Base-by-base conservation (phyloP, 1,284 basidiomycete genomes). In the Fomitopsis palustris region DNA sequence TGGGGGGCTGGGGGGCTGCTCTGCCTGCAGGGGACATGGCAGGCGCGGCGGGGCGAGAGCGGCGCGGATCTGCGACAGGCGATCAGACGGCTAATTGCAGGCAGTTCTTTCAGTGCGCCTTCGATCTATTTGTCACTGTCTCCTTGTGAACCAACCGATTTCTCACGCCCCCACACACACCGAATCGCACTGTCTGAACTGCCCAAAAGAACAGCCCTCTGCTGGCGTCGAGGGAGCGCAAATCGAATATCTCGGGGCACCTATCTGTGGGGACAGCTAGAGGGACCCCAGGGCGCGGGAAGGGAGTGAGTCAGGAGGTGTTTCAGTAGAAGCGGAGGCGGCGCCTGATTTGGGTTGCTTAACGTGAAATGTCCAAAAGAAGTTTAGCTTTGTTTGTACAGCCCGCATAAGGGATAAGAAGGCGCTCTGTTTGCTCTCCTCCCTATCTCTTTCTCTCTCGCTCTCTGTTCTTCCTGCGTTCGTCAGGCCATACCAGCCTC, bases 341-440 rank as follows among this genome's bases (percentile, higher is more conserved):
- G 63, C 56, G 53, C 66, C 60, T 42, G 55, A 64, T 64, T 60
- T n/a, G 65, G 65, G 54, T 59, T 42, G 45, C 56, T 59, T 57
- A 63, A 63, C 61, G 60, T 65, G 69, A 65, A 62, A 62, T 61
- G 66, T 64, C 68, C 66, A 67, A 66, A 69, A 69, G 62, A 66
- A 71, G 71, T 72, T 72, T 69, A 70, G 70, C 64, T 61, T 73
- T 75, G 74, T 75, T 75, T 75, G 74, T 72, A 65, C 75, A 73
- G 72, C 74, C 77, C 76, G 79, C 77, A 78, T 79, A 79, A 70
- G 76, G 58, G 77, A 80, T 81, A 81, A 81, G 79, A 80, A 74
- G 72, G 71, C 69, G 71, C 61, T 62, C 64, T 62, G 64, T 60
- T 64, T 69, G 66, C 70, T 71, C 64, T 65, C 65, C n/a, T 62